These are phyloP conservation scores for Ophiostoma sp. DNA, from an alignment of 2,329 filamentous ascomycete species.

Conservation along the genomic window DNA sequence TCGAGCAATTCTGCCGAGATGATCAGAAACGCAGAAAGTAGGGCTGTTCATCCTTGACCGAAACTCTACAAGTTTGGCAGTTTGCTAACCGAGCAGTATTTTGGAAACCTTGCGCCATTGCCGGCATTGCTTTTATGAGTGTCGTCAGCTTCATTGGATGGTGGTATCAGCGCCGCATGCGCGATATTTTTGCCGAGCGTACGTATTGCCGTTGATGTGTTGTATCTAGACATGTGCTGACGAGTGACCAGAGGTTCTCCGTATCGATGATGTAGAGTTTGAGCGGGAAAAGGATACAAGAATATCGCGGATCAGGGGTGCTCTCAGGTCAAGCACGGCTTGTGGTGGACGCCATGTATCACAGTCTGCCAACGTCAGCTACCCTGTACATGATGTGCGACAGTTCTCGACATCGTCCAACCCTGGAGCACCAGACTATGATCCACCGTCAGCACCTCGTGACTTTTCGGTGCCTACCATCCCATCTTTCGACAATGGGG, in stretches of 20 bases:
- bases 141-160: slow-evolving; percentile 30
- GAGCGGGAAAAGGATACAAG: not conserved
- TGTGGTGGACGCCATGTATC: not conserved
- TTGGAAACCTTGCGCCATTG: slow-evolving; percentile 29
- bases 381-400: not conserved
- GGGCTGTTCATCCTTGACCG: not conserved
- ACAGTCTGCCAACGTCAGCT: not conserved
- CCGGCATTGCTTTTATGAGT: slow-evolving; percentile 30
- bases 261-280: not conserved
- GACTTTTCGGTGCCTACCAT: not conserved
- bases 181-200: slow-evolving; percentile 28
- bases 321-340: not conserved
- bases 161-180: slow-evolving; percentile 32
- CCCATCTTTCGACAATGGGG: not conserved
- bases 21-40: slow-evolving; percentile 1
- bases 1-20: slow-evolving; percentile 18
- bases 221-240: not conserved
- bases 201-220: not conserved
- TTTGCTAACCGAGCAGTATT: slow-evolving; percentile 19
- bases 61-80: too few relatives aligned
- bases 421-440: not conserved
- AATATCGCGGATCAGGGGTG: not conserved
- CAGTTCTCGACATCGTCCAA: not conserved
- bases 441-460: not conserved
- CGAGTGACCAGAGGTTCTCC: not conserved